Base-by-base conservation (phyloP, 208 protist genomes). In the Angomonas desouzai region DNA sequence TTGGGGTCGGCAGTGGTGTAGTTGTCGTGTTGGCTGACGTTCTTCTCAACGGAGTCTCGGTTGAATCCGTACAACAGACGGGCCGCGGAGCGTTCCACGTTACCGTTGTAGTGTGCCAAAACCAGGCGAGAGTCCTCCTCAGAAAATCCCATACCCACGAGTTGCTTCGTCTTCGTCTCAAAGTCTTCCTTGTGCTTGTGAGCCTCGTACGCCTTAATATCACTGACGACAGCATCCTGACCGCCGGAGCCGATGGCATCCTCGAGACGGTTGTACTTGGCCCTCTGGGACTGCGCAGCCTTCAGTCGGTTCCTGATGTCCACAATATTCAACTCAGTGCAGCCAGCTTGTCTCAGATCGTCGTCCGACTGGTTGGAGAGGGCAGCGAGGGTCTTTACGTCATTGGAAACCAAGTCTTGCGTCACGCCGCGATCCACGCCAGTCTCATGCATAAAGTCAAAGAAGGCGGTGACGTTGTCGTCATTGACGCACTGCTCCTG, bases 61-160 rank as follows among this genome's bases (percentile, higher is more conserved):
- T 84, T 66, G 27, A 85, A 64, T 43, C 79, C 82, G 55, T 75
- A 78, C 43, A 94, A 60, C 6, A 92, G 75, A 13, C 81, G 81
- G 0, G 74, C 76, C 3, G 77, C 79, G 0, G 81, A 72, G 68
- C 81, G 83, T 62, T 94, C 63, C 49, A 91, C 78, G 38, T 91
- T 77, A 55, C 82, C 83, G 74, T 89, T 88, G 73, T 91, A 92
- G 66, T 91, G 88, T 11, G 85, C 86, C 22, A 92, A 69, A 2
- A 80, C 70, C 0, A 87, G 64, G 27, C 78, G 76, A 27, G 67
- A 66, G 48, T 81, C 67, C 3, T 51, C 48, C 61, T 65, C 77
- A 6, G 70, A 68, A 51, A 87, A 93, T 29, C 87, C 84, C 79
- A 89, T 80, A n/a, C 55, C 67, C 16, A 61, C 29, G 10, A 91